Evolutionary conservation across 2,329 filamentous ascomycete genomes (phyloP), one percentile per base, ranked within the genome.

Genomic region (Huntiella decipiens): DNA sequence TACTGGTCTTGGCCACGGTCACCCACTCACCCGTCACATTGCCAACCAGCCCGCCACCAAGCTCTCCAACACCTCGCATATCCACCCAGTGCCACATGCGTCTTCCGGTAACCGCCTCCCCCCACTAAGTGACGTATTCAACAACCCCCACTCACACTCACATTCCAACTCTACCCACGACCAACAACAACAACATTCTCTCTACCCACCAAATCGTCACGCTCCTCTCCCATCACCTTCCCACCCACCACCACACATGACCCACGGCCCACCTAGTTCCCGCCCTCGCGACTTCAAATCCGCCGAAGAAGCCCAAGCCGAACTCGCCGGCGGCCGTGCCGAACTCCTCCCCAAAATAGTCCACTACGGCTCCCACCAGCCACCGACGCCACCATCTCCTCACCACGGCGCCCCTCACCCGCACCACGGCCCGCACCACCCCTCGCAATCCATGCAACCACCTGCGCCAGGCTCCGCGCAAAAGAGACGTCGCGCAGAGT

Each of bases 81-180:
- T 95, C 57, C 85, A 93, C 62, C 86, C 93, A 57, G 71, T 87
- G 3, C 85, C 84, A 8, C 86, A 85, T 16, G 80, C 74, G 48
- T 88, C 95, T 62, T 95, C 86, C 2, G 79, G 75, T 61, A 96
- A 96, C 61, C 80, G 88, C 32, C 71, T 98, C 41, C 91, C 91
- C 2, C 88, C 91, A 2, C 91, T 98, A 48, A 80, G 84, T 34
- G 91, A 96, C 57, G 91, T 98, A 11, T 95, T 98, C 56, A 84
- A 83, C 13, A 83, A 92, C 56, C 22, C 22, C 5, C 40, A 36
- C 34, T 36, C 34, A 2, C 12, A 15, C 34, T 35, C 41, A 43
- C 43, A 47, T 35, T 28, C 40, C 22, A 22, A 34, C 7, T 43
- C 40, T 12, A 10, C 11, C 34, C 44, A 39, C 5, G 35, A 45